Evolutionary conservation across 2,329 filamentous ascomycete genomes (phyloP).

Genomic region (Trichophyton simii): DNA sequence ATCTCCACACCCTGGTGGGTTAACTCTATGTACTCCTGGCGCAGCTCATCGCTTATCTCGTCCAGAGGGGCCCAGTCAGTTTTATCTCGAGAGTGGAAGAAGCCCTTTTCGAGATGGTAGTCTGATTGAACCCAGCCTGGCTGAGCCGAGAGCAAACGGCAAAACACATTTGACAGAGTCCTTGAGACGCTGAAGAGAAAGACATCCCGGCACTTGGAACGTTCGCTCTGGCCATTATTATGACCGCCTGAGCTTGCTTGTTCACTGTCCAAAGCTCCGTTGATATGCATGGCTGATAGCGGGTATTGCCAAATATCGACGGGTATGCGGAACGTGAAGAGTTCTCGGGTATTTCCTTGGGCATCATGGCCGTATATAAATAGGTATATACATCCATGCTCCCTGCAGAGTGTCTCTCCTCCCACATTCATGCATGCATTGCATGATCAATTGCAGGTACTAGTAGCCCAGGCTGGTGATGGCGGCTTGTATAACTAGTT

Average conservation of each 20-base stretch:
- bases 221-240: not conserved
- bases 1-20: not conserved
- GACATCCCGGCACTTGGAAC: not conserved
- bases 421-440: no score
- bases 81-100: not conserved
- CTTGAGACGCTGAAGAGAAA: constrained; percentile 1
- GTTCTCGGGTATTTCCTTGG: not conserved
- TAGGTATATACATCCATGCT: no score
- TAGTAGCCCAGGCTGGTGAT: no score
- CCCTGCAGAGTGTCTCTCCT: no score
- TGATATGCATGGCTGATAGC: not conserved
- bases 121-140: not conserved
- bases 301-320: not conserved
- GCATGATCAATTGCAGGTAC: no score
- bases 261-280: not conserved
- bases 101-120: not conserved
- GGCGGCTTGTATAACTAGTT: no score
- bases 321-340: not conserved
- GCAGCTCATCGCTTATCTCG: not conserved
- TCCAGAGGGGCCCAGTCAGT: not conserved
- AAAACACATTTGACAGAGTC: not conserved
- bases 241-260: not conserved
- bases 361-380: no score
- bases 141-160: not conserved
- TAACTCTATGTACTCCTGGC: not conserved